Evolutionary conservation across 1,139 yeast genomes (phyloP).

Genomic region (Protomyces inundatus): DNA sequence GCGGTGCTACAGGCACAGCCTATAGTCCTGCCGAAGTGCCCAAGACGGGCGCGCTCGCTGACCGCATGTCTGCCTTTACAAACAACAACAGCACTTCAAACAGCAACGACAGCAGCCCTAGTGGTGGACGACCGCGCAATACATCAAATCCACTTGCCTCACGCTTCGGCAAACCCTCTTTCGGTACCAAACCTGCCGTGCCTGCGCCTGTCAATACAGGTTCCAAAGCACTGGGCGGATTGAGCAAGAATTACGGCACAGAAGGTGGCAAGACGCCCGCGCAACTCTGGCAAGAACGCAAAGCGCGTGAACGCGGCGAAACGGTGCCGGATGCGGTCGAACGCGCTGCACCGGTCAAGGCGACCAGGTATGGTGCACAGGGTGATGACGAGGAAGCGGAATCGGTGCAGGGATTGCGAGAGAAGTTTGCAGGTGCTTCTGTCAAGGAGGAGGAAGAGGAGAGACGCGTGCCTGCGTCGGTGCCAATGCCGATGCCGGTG

Average conservation of each 20-base stretch:
- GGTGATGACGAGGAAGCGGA: slow-evolving; percentile 1
- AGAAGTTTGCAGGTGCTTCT: slow-evolving; percentile 9
- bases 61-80: slow-evolving; percentile 27
- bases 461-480: slow-evolving; percentile 1
- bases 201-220: slow-evolving; percentile 54
- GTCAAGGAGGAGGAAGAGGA: background rate
- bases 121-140: background rate
- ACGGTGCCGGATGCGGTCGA: slow-evolving; percentile 2
- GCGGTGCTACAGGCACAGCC: slow-evolving; percentile 33
- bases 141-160: slow-evolving; percentile 25
- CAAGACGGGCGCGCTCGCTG: slow-evolving; percentile 36
- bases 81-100: slow-evolving; percentile 11
- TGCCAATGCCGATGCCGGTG: background rate
- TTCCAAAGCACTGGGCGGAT: slow-evolving; percentile 59
- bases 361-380: slow-evolving; percentile 18
- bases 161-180: slow-evolving; percentile 28
- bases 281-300: slow-evolving; percentile 80
- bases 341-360: slow-evolving; percentile 30
- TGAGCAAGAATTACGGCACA: slow-evolving; percentile 63
- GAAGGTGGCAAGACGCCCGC: slow-evolving; percentile 87
- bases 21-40: slow-evolving; percentile 23
- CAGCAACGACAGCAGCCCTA: slow-evolving; percentile 27
- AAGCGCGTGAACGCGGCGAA: slow-evolving; percentile 28
- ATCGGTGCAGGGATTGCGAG: background rate
- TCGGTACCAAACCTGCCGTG: slow-evolving; percentile 39